phyloP scores from a whole-genome alignment of 208 protist genomes.

The Trypanosoma rangeli region DNA sequence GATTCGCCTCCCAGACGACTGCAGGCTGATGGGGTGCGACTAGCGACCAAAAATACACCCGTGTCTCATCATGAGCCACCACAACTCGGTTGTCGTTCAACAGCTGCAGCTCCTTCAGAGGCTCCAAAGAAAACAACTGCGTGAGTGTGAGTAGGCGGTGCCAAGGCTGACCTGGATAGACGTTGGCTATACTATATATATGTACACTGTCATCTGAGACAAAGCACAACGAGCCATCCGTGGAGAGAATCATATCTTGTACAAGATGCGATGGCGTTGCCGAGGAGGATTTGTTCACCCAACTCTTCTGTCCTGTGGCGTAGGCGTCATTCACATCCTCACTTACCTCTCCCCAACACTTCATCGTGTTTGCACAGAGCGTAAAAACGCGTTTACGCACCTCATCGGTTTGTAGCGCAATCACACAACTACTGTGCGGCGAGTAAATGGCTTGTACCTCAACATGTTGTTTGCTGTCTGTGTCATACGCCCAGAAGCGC shows the following conservation, averaged over 20 bases:
- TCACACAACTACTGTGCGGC: conserved; percentile 60
- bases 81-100: conserved; percentile 36
- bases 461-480: conserved; percentile 50
- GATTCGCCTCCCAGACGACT: conserved; percentile 3
- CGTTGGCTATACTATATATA: conserved; percentile 49
- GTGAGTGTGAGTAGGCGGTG: conserved; percentile 47
- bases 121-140: conserved; percentile 46
- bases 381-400: conserved; percentile 70
- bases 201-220: conserved; percentile 81
- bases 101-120: conserved; percentile 49
- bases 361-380: conserved; percentile 58
- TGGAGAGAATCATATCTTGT: conserved; percentile 49
- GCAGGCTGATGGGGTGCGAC: conserved; percentile 20
- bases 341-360: conserved; percentile 73
- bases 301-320: conserved; percentile 33
- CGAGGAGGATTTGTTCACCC: conserved; percentile 75
- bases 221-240: conserved; percentile 73
- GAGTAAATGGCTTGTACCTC: conserved; percentile 76
- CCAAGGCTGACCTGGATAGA: conserved; percentile 61
- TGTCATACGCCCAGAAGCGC: conserved; percentile 83
- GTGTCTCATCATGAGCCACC: conserved; percentile 35
- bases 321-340: conserved; percentile 60
- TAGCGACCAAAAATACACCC: conserved; percentile 71
- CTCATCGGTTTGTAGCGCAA: conserved; percentile 62
- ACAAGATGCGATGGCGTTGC: conserved; percentile 58